Evolutionary conservation across 768 basidiomycete species (phyloP).

Genomic region (Sutorius australiensis): DNA sequence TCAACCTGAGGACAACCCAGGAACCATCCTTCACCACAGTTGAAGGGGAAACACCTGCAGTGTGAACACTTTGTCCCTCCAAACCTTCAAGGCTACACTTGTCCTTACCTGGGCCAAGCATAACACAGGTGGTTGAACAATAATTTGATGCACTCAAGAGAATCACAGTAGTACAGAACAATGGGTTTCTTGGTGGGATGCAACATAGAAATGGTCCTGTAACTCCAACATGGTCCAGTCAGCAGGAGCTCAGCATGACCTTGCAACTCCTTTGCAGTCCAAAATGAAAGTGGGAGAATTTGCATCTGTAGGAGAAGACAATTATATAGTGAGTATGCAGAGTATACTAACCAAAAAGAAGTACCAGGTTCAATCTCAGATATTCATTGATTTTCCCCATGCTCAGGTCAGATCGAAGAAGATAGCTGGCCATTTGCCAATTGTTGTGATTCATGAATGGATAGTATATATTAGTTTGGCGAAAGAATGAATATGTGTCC

Average conservation of each 20-base stretch:
- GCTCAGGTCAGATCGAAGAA: neutral
- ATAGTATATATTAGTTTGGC: neutral
- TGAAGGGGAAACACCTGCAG: too few species aligned
- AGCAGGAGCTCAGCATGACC: neutral
- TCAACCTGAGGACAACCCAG: too few species aligned
- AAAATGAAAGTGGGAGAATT: neutral
- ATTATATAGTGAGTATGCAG: neutral
- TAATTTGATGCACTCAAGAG: neutral
- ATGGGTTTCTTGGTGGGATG: neutral
- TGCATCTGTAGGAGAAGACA: neutral
- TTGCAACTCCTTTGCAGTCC: neutral
- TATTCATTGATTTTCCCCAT: neutral
- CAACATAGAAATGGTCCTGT: neutral
- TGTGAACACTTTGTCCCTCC: too few species aligned
- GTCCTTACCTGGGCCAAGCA: too few species aligned
- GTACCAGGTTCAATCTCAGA: neutral
- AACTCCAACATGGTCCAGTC: neutral
- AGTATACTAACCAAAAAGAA: neutral
- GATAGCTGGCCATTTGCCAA: neutral
- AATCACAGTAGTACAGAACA: neutral
- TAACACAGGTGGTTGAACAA: neutral
- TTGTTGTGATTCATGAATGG: neutral
- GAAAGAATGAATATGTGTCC: neutral
- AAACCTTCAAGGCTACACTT: too few species aligned
- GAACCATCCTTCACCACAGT: too few species aligned